phyloP scores from a whole-genome alignment of 257 asterid species.

The Salvia hispanica region DNA sequence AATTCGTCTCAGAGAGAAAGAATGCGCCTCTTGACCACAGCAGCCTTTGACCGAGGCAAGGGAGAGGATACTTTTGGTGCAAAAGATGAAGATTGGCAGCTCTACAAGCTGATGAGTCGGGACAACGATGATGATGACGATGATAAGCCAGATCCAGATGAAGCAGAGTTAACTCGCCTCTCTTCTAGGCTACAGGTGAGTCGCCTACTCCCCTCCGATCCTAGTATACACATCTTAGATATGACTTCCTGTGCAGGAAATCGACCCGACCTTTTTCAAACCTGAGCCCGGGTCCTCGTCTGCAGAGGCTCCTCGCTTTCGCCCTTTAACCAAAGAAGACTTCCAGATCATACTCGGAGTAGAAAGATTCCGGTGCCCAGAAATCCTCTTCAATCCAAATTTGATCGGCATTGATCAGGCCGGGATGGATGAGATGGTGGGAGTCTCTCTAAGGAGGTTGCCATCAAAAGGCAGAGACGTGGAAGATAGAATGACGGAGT shows the following conservation, averaged over 20 bases:
- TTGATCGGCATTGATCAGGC: conserved; percentile 86
- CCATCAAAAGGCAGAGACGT: conserved; percentile 40
- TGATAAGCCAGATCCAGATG: conserved; percentile 73
- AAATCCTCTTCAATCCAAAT: conserved; percentile 76
- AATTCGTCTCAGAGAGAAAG: conserved; percentile 91
- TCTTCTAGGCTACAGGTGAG: conserved; percentile 83
- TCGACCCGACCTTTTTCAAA: conserved; percentile 79
- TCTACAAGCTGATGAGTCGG: conserved; percentile 91
- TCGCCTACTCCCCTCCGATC: not conserved
- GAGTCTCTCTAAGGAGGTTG: conserved; percentile 68
- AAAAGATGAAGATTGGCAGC: conserved; percentile 98
- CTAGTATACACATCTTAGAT: not conserved
- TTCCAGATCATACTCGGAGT: conserved; percentile 82
- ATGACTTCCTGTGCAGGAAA: conserved; percentile 57
- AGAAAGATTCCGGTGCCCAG: conserved; percentile 95
- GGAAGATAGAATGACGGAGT: conserved; percentile 66
- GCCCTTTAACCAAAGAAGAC: conserved; percentile 87
- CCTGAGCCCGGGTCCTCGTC: conserved; percentile 64
- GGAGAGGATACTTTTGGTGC: conserved; percentile 98
- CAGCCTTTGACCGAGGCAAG: conserved; percentile 98
- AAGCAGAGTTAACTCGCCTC: conserved; percentile 80
- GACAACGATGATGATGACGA: conserved; percentile 93
- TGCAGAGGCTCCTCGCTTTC: conserved; percentile 68
- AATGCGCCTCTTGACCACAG: conserved; percentile 97
- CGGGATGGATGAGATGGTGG: conserved; percentile 91